Evolutionary conservation across 2,329 filamentous ascomycete species (phyloP).

Genomic region (Microsporum ferrugineum): DNA sequence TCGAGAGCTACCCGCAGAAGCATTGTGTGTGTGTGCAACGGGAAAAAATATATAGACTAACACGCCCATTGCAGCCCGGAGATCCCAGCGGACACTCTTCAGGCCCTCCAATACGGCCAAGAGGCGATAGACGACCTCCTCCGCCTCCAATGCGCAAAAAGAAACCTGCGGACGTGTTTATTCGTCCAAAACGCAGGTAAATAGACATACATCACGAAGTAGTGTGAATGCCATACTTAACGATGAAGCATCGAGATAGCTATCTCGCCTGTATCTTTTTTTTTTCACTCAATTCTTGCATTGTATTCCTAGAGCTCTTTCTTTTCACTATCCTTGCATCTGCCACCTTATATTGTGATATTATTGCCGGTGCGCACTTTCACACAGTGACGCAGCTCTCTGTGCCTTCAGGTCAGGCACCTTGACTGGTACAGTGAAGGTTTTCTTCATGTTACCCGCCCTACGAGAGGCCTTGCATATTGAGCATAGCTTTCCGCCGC

Average conservation of each 20-base stretch:
- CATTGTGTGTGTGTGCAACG: background rate
- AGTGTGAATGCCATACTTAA: background rate
- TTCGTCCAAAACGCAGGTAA: constrained; percentile 28
- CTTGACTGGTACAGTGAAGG: background rate
- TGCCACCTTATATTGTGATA: constrained; percentile 4
- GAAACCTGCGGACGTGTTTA: constrained; percentile 32
- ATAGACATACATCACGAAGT: background rate
- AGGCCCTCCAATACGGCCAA: constrained; percentile 1
- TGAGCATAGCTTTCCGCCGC: background rate
- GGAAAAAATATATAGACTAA: background rate
- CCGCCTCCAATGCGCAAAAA: constrained; percentile 29
- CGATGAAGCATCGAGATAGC: background rate
- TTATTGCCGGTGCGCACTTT: constrained; percentile 1
- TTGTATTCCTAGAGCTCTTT: constrained; percentile 2
- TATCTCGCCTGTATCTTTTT: background rate
- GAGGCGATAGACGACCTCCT: background rate
- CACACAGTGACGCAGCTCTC: background rate
- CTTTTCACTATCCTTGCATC: background rate
- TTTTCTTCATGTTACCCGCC: background rate
- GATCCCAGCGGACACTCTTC: background rate
- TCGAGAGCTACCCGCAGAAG: background rate
- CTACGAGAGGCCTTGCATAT: background rate
- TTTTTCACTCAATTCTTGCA: background rate
- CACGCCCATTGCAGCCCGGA: background rate
- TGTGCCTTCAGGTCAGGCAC: background rate